phyloP scores from a whole-genome alignment of 768 basidiomycete species.

The Termitomyces sp. region DNA sequence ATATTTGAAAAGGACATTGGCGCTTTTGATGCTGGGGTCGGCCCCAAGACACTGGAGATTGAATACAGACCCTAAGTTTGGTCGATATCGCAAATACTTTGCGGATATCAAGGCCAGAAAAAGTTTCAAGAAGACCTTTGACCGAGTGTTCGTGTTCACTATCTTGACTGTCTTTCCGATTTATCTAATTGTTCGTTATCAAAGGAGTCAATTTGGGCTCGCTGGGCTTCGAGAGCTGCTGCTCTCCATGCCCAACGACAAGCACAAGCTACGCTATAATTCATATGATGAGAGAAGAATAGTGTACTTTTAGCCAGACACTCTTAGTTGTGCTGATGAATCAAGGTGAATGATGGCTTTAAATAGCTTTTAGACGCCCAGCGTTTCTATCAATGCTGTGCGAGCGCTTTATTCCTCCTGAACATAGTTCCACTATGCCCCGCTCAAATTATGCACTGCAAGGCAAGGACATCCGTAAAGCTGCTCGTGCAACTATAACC shows the following conservation, averaged over 20 bases:
- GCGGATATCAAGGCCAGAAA: slow-evolving; percentile 41
- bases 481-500: slow-evolving; percentile 19
- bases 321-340: neutral
- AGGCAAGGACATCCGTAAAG: slow-evolving; percentile 18
- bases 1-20: slow-evolving; percentile 46
- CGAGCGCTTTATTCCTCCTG: no score
- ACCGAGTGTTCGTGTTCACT: slow-evolving; percentile 35
- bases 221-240: neutral
- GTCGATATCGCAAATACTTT: slow-evolving; percentile 43
- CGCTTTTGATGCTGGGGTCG: slow-evolving; percentile 40
- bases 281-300: neutral
- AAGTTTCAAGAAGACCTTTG: slow-evolving; percentile 51
- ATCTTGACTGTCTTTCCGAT: neutral
- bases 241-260: slow-evolving; percentile 4
- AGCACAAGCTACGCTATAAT: neutral
- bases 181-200: neutral
- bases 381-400: no score
- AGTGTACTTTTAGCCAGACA: no score
- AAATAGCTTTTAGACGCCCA: no score
- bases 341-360: neutral
- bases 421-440: neutral
- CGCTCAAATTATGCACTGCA: neutral
- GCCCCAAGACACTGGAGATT: slow-evolving; percentile 38
- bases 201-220: slow-evolving; percentile 1
- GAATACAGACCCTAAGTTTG: slow-evolving; percentile 38